These are phyloP conservation scores for Ottelia alismoides DNA, from an alignment of 106 monocot genomes.

Conservation along the genomic window DNA sequence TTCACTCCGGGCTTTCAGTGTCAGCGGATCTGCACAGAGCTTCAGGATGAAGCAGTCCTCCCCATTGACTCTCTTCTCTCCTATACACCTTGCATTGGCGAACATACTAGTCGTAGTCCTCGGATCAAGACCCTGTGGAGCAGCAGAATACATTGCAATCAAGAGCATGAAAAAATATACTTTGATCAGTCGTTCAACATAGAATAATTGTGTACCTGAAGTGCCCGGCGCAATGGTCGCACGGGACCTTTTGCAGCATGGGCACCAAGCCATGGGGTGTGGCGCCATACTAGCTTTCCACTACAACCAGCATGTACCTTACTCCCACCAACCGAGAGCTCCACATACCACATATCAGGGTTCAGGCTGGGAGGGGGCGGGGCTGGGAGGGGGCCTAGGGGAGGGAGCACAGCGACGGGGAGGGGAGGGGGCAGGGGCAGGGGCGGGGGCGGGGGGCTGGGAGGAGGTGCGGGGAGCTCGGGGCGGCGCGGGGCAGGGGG, in stretches of 20 bases:
- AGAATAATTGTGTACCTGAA: slow-evolving; percentile 25
- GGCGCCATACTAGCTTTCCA: slow-evolving; percentile 51
- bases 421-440: too few relatives aligned
- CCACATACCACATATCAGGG: slow-evolving; percentile 60
- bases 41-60: slow-evolving; percentile 67
- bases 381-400: too few relatives aligned
- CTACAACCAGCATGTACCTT: slow-evolving; percentile 55
- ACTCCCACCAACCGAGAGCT: slow-evolving; percentile 48
- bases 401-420: too few relatives aligned
- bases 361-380: too few relatives aligned
- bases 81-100: slow-evolving; percentile 34
- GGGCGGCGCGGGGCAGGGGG: too few relatives aligned
- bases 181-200: neutral
- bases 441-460: too few relatives aligned
- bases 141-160: neutral
- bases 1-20: slow-evolving; percentile 41
- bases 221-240: slow-evolving; percentile 45
- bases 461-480: too few relatives aligned
- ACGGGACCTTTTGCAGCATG: slow-evolving; percentile 51
- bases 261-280: slow-evolving; percentile 53
- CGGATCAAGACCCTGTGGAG: slow-evolving; percentile 49
- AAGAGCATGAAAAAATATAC: neutral
- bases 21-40: slow-evolving; percentile 41
- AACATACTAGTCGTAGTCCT: slow-evolving; percentile 51
- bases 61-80: slow-evolving; percentile 40